Base-by-base conservation (phyloP, 164 flowering plant genomes). In the Malania oleifera region DNA sequence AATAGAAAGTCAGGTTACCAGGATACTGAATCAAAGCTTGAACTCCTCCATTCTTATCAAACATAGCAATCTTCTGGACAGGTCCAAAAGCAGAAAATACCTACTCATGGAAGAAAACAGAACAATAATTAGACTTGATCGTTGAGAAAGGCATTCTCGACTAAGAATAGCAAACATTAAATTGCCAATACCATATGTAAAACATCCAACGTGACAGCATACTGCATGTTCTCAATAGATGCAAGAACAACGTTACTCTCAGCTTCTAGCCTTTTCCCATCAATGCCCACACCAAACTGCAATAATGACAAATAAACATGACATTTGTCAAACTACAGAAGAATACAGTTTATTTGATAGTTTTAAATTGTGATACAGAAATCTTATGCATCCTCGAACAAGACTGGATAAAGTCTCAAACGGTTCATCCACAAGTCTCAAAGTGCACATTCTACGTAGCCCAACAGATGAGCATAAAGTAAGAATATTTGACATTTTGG, bases 161-260 rank as follows among this genome's bases (percentile, higher is more conserved):
- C 2, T 22, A 56, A 57, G 11, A 48, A 25, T 20, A 1, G 10
- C 2, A 50, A 23, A 31, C 28, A 38, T 28, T 5, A 20, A 8
- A 56, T 43, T 27, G 50, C 9, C 44, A 20, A 56, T 83, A 93
- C 99, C 99, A 73, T 83, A 65, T 87, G 86, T 20, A 91, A 51
- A 63, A 84, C 86, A 65, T 95, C 99, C 75, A 81, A 81, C 14
- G 86, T 91, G 57, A 95, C 99, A 25, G 82, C 89, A 82, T 88
- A 95, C 54, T 91, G 99, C 97, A 89, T 83, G 70, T 95, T 91
- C 72, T 93, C 99, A 61, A 93, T 86, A 0, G 97, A 88, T 37
- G 95, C 96, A 60, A 90, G 95, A 62, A 90, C 91, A 48, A 95
- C 97, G 70, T 95, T 95, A 66, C 97, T 88, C 81, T 95, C 97